Evolutionary conservation across 179 eudicot genomes (phyloP).

Genomic region (Spergularia azorica): DNA sequence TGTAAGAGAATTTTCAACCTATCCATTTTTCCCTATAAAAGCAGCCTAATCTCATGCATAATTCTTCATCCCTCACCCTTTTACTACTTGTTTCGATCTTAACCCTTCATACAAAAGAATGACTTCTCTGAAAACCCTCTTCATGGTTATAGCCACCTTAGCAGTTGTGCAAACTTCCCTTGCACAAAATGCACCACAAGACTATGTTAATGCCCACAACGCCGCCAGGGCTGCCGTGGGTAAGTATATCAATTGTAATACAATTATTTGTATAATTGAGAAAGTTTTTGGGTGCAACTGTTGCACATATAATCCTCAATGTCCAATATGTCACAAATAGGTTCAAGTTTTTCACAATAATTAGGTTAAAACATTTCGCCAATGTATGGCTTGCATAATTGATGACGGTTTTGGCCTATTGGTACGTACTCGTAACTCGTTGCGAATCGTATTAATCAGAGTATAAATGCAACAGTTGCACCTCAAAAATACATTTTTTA

Average conservation of each 20-base stretch:
- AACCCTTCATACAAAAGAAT: background rate
- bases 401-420: too few relatives aligned
- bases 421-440: too few relatives aligned
- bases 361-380: background rate
- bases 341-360: too few relatives aligned
- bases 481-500: too few relatives aligned
- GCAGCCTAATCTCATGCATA: background rate
- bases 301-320: too few relatives aligned
- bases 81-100: background rate
- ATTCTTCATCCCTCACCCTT: background rate
- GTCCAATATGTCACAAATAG: too few relatives aligned
- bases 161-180: slow-evolving; percentile 10
- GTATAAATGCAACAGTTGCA: too few relatives aligned
- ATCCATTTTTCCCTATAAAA: background rate
- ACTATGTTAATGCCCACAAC: slow-evolving; percentile 46
- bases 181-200: slow-evolving; percentile 52
- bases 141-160: slow-evolving; percentile 12
- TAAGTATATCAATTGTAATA: background rate
- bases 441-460: too few relatives aligned
- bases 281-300: too few relatives aligned
- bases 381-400: background rate
- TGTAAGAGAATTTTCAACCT: slow-evolving; percentile 5
- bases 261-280: background rate
- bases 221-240: slow-evolving; percentile 45
- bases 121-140: slow-evolving; percentile 9